These are phyloP conservation scores for Paxillus rubicundulus DNA, from an alignment of 768 basidiomycete species.

Conservation along the genomic window DNA sequence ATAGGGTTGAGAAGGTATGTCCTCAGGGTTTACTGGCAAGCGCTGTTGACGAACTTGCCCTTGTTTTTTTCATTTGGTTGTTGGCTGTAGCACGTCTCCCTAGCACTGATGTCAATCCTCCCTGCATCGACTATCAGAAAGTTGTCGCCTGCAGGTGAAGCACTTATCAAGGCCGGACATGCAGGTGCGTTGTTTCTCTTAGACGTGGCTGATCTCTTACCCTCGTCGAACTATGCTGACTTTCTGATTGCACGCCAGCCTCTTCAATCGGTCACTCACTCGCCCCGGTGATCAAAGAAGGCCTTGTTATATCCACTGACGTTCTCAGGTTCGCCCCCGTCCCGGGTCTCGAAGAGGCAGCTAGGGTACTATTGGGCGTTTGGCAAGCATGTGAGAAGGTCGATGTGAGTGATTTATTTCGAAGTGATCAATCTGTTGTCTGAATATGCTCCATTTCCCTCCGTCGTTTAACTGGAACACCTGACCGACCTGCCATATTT, in stretches of 20 bases:
- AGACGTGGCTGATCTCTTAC: not conserved
- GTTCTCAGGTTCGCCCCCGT: conserved; percentile 51
- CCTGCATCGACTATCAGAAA: conserved; percentile 12
- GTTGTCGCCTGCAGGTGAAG: conserved; percentile 25
- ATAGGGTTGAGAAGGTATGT: conserved; percentile 28
- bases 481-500: not conserved
- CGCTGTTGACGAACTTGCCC: not conserved
- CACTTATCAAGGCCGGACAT: conserved; percentile 18
- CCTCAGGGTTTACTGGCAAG: not conserved
- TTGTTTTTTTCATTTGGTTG: not conserved
- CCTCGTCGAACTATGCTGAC: conserved; percentile 1
- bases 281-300: conserved; percentile 36
- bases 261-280: conserved; percentile 35
- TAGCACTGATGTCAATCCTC: conserved; percentile 29
- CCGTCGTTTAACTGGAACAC: too few relatives aligned
- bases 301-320: conserved; percentile 35
- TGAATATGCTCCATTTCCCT: not conserved
- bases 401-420: conserved; percentile 45
- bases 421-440: not conserved
- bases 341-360: conserved; percentile 52
- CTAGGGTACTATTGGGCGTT: conserved; percentile 51
- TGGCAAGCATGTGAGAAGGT: conserved; percentile 63
- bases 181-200: conserved; percentile 10
- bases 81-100: conserved; percentile 21
- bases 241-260: conserved; percentile 11